Percentiles rank a stretch among this genome's conserved stretches.
Evolutionary conservation across 2,329 filamentous ascomycete species (phyloP).

Genomic region (Pseudogymnoascus sp.): DNA sequence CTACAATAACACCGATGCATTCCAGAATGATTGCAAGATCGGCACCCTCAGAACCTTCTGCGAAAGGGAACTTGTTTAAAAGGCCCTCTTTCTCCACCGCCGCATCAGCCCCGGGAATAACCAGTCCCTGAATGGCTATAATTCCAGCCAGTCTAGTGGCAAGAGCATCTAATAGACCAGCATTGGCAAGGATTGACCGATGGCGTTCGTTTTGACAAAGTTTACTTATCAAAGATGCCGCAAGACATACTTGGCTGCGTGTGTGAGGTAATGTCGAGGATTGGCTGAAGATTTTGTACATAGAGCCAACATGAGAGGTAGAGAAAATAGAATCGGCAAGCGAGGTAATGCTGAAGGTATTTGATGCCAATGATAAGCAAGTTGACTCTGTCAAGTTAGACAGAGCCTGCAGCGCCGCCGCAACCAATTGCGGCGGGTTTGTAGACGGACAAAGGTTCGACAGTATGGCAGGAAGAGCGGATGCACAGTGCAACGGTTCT

Average conservation of each 20-base stretch:
- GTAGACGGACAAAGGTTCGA: constrained; percentile 60
- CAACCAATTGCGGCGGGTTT: constrained; percentile 59
- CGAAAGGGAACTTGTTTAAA: constrained; percentile 49
- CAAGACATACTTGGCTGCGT: constrained; percentile 57
- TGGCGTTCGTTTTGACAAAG: constrained; percentile 65
- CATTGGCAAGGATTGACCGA: constrained; percentile 64
- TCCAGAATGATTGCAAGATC: constrained; percentile 67
- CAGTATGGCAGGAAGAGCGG: constrained; percentile 64
- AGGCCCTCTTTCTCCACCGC: constrained; percentile 46
- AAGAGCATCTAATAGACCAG: constrained; percentile 71
- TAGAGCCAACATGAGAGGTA: constrained; percentile 51
- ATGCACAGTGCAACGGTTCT: constrained; percentile 62
- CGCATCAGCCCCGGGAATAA: constrained; percentile 58
- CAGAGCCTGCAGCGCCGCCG: constrained; percentile 69
- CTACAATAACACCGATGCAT: constrained; percentile 69
- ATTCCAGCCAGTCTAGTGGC: constrained; percentile 67
- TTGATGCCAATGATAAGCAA: constrained; percentile 41
- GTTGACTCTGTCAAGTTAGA: constrained; percentile 65
- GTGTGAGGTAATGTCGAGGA: constrained; percentile 44
- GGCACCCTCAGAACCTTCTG: constrained; percentile 51
- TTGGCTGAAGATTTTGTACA: constrained; percentile 61
- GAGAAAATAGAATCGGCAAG: constrained; percentile 63
- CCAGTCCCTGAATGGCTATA: constrained; percentile 60
- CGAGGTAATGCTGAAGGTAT: constrained; percentile 41
- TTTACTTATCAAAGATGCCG: constrained; percentile 49